Base-by-base conservation (phyloP, 2,329 filamentous ascomycete species). In the Botrytis paeoniae region DNA sequence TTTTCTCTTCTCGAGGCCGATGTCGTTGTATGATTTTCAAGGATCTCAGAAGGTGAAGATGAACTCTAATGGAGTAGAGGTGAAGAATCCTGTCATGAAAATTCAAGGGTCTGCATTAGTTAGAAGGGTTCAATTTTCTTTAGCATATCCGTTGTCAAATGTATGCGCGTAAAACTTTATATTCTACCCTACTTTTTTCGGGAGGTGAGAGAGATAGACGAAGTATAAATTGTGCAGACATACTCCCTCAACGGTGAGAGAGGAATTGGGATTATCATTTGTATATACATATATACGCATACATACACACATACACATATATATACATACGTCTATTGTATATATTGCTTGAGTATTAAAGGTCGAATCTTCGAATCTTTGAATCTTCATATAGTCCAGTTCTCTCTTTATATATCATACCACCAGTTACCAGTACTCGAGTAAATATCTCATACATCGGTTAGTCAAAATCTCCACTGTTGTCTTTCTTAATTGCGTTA, bases 21-120 rank as follows among this genome's bases (percentile, higher is more conserved):
- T 48, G 25, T 51, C 20, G 20, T 65, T 37, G 22, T 22, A 64
- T 65, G 29, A 9, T 37, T 16, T 51, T 22, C 41, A 65, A 45
- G 29, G 29, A 48, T 43, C 25, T 48, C 29, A 10, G 29, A 14
- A 35, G 1, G 62, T 37, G 29, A 25, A 37, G 20, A 48, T 48
- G 41, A 41, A n/a, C 48, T 51, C 48, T 51, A 25, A 51, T 51
- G 48, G 29, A 25, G 25, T 8, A 25, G 35, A 39, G 35, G 9
- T 65, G 63, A 37, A n/a, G 32, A 37, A 35, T 65, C 43, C 32
- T 51, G 43, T 20, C 43, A 51, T 37, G 43, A 5, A 65, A 51
- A 65, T 37, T 37, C 63, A 65, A 14, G 63, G 63, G 63, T 65
- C 63, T 51, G 43, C 63, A 37, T 65, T 51, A 37, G 43, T 51